These are phyloP conservation scores for Metschnikowia aberdeeniae DNA, from an alignment of 805 yeast genomes.

Conservation along the genomic window DNA sequence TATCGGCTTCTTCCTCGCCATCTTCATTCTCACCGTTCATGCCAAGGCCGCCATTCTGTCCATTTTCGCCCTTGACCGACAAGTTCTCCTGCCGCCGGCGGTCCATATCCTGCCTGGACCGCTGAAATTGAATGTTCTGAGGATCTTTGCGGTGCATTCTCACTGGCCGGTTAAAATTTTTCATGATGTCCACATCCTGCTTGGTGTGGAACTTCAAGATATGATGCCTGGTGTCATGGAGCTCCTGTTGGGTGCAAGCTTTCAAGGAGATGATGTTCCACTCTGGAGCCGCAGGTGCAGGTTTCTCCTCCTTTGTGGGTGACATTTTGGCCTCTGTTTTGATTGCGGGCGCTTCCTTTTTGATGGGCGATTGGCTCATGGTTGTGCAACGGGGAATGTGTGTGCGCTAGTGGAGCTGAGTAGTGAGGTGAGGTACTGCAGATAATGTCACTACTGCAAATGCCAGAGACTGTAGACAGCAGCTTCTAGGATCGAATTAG, in stretches of 20 bases:
- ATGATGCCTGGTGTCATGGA: constrained; percentile 72
- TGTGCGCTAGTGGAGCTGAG: not conserved
- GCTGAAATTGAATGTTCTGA: constrained; percentile 79
- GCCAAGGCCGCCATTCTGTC: constrained; percentile 16
- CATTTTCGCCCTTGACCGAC: constrained; percentile 19
- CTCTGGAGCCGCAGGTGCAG: constrained; percentile 15
- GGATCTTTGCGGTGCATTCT: constrained; percentile 93
- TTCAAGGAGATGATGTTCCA: constrained; percentile 59
- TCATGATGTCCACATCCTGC: constrained; percentile 64
- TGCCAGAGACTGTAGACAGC: no score
- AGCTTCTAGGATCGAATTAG: no score
- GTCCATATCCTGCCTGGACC: constrained; percentile 73
- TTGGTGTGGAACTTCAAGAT: constrained; percentile 75
- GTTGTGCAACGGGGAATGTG: constrained; percentile 7
- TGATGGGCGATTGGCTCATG: constrained; percentile 28
- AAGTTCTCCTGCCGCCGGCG: constrained; percentile 40
- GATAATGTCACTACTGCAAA: not conserved
- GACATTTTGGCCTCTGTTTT: constrained; percentile 21
- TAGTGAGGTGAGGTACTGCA: constrained; percentile 3
- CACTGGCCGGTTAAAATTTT: constrained; percentile 75
- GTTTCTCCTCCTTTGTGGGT: constrained; percentile 1
- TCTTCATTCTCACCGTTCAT: constrained; percentile 13
- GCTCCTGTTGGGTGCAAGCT: constrained; percentile 68
- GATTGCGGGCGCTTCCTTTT: constrained; percentile 24
- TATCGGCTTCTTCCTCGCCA: constrained; percentile 33